Base-by-base conservation (phyloP, 495 filamentous ascomycete genomes). In the Glutinoglossum americanum region DNA sequence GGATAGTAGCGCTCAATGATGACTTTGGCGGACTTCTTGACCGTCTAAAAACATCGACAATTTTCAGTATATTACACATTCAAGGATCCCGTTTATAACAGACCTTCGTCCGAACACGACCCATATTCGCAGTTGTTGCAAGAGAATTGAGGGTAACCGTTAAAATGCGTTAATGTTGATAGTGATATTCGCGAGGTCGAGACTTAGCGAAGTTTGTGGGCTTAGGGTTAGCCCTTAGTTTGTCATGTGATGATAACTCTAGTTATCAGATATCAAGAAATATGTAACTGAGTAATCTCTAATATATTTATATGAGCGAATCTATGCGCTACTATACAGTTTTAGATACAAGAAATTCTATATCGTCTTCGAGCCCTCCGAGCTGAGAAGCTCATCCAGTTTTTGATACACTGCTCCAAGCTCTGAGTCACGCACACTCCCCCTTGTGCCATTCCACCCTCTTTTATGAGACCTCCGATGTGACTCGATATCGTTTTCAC, bases 11-110 rank as follows among this genome's bases (percentile, higher is more conserved):
- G 84, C 82, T 97, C 92, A 74, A 98, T 96, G 76, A 97, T 88
- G 80, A 96, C 87, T 84, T 97, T 97, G 75, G 93, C 89, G 74
- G 89, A 97, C 79, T 94, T 92, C 83, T 99, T 97, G 72, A 97
- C 92, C 65, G 93, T 99, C 87, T 81, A 64, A 55, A n/a, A 62
- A 64, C 54, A 61, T 59, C 60, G 62, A 67, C 63, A 53, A 44
- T 66, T 56, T 10, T 59, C 53, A 62, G 66, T 33, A 28, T 45
- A 53, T 53, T 19, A 39, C 33, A 48, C 21, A 21, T 48, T 44
- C 9, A 26, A 37, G 25, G 58, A 39, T 57, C 30, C 26, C 54
- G 9, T 19, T 25, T 11, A 25, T 11, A 28, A 30, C 39, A 15
- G 30, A 74, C 70, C 69, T 90, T 94, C 65, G 88, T 94, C 66